Conservation (phyloP, 164 flowering plant species). For the Tetrastigma voinierianum region DNA sequence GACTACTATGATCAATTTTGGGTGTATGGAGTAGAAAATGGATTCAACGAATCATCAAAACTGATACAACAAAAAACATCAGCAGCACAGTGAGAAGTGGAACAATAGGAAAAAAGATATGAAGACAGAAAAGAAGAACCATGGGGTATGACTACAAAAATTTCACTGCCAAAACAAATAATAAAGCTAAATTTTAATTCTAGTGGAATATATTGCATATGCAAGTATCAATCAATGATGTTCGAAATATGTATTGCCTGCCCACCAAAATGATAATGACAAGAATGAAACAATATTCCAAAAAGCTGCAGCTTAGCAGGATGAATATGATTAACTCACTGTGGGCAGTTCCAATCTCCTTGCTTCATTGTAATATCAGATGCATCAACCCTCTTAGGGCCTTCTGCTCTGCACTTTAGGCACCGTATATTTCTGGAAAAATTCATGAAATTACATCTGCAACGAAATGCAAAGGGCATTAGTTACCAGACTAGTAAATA, state of each 20-base stretch:
- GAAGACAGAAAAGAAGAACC: not conserved
- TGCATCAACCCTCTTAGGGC: slow-evolving; percentile 41
- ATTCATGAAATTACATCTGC: slow-evolving; percentile 78
- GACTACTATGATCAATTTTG: no score
- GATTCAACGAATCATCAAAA: no score
- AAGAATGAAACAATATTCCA: not conserved
- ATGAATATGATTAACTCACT: slow-evolving; percentile 40
- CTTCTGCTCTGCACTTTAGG: slow-evolving; percentile 56
- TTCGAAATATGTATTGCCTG: not conserved
- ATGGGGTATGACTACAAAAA: not conserved
- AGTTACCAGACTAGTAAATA: not conserved
- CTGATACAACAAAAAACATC: no score
- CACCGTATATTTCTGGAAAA: slow-evolving; percentile 65
- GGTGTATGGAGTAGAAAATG: no score
- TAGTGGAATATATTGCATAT: not conserved
- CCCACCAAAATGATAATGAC: not conserved
- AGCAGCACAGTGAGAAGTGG: no score
- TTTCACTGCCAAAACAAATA: not conserved
- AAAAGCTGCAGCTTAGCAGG: not conserved
- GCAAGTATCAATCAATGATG: not conserved
- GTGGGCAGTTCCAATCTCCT: slow-evolving; percentile 84
- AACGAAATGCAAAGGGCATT: slow-evolving; percentile 13
- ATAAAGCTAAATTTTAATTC: not conserved
- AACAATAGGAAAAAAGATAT: no score
- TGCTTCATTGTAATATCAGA: slow-evolving; percentile 57